These are phyloP conservation scores for Beauveria australis DNA, from an alignment of 2,329 filamentous ascomycete species.

Conservation along the genomic window DNA sequence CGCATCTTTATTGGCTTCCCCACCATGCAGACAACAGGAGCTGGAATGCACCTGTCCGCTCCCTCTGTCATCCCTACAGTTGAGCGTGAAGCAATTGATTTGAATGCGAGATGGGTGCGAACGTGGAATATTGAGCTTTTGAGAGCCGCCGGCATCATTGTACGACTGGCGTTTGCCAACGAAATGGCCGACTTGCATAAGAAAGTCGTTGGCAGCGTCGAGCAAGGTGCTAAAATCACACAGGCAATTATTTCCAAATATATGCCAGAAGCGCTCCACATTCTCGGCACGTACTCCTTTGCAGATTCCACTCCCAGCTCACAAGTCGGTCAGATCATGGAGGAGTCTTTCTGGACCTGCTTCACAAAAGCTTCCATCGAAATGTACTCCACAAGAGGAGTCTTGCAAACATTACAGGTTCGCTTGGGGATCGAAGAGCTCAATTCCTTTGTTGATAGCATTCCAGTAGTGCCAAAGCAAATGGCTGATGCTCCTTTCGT, in stretches of 20 bases:
- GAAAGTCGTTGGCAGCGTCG: slow-evolving; percentile 44
- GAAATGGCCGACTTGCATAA: slow-evolving; percentile 73
- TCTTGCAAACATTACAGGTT: slow-evolving; percentile 76
- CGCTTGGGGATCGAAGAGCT: slow-evolving; percentile 63
- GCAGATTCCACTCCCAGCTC: slow-evolving; percentile 82
- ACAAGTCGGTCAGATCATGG: slow-evolving; percentile 76
- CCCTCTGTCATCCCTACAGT: slow-evolving; percentile 96
- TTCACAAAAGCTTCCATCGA: slow-evolving; percentile 77
- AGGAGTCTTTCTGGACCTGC: slow-evolving; percentile 93
- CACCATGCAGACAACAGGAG: slow-evolving; percentile 91
- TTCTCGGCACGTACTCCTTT: slow-evolving; percentile 81
- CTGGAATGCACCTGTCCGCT: slow-evolving; percentile 88
- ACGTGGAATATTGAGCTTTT: slow-evolving; percentile 95
- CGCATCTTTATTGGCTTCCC: slow-evolving; percentile 97
- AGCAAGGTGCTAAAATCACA: slow-evolving; percentile 44
- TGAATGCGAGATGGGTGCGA: slow-evolving; percentile 90
- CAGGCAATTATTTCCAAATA: slow-evolving; percentile 58
- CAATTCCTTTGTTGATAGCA: slow-evolving; percentile 71
- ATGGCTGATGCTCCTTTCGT: slow-evolving; percentile 70
- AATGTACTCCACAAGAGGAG: slow-evolving; percentile 77
- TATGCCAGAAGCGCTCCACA: slow-evolving; percentile 72
- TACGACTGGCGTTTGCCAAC: slow-evolving; percentile 76
- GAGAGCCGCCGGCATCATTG: slow-evolving; percentile 80
- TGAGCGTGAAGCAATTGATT: slow-evolving; percentile 90
- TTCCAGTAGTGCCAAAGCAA: slow-evolving; percentile 75